phyloP scores from a whole-genome alignment of 2,329 filamentous ascomycete species.

The Alternaria gansuensis region DNA sequence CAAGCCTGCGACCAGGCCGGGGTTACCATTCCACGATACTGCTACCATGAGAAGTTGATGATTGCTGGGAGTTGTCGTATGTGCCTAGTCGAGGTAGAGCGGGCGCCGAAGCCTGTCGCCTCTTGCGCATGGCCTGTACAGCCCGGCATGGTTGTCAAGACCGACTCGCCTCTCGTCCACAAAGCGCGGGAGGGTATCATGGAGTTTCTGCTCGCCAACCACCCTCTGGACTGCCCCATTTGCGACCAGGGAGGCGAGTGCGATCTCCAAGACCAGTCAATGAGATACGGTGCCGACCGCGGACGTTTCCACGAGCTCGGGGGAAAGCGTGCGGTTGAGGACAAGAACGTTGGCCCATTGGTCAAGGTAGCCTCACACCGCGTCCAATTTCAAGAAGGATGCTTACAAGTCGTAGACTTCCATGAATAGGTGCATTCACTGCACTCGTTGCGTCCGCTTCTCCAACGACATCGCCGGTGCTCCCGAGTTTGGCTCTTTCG shows the following conservation, averaged over 20 bases:
- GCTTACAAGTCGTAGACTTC: constrained; percentile 70
- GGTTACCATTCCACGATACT: constrained; percentile 91
- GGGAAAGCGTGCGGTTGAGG: constrained; percentile 97
- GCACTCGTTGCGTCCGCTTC: constrained; percentile 96
- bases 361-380: constrained; percentile 70
- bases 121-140: constrained; percentile 99
- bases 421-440: constrained; percentile 99
- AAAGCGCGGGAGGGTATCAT: constrained; percentile 99
- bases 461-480: constrained; percentile 97
- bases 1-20: constrained; percentile 99
- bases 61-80: constrained; percentile 99
- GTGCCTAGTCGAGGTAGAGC: constrained; percentile 98
- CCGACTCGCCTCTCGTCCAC: constrained; percentile 92
- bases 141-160: constrained; percentile 99
- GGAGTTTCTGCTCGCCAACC: constrained; percentile 97
- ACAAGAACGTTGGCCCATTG: constrained; percentile 98
- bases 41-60: constrained; percentile 99
- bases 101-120: constrained; percentile 93
- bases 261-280: constrained; percentile 98
- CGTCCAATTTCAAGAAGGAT: neutral
- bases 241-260: constrained; percentile 99
- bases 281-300: constrained; percentile 96
- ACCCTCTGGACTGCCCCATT: constrained; percentile 94
- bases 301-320: constrained; percentile 95
- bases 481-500: constrained; percentile 91